Conservation (phyloP, 768 basidiomycete species). For the Psilocybe subaeruginosa region DNA sequence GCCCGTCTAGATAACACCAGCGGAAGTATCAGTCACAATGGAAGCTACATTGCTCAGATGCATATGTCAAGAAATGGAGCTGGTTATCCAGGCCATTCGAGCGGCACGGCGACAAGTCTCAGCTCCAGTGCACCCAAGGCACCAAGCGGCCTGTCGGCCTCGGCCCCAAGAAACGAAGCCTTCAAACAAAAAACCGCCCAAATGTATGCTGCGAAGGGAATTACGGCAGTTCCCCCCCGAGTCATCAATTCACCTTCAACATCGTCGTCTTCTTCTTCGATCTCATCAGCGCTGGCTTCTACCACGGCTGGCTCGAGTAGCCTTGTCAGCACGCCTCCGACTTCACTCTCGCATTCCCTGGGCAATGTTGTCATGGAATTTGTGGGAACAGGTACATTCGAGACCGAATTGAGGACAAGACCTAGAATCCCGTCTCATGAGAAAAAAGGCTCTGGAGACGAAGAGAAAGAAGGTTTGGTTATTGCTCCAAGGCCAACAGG, state of each 20-base stretch:
- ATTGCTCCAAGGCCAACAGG: conserved; percentile 34
- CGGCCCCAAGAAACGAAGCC: conserved; percentile 21
- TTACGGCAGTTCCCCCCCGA: conserved; percentile 23
- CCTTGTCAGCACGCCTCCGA: conserved; percentile 58
- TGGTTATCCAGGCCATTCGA: conserved; percentile 21
- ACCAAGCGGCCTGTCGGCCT: conserved; percentile 40
- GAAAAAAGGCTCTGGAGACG: conserved; percentile 15
- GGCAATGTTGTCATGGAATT: conserved; percentile 46
- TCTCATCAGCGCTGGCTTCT: conserved; percentile 44
- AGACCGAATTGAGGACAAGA: conserved; percentile 26
- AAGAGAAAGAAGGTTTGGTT: conserved; percentile 31
- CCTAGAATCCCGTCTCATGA: conserved; percentile 19
- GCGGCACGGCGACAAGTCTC: conserved; percentile 34
- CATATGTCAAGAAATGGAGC: conserved; percentile 37
- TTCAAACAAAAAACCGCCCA: conserved; percentile 23
- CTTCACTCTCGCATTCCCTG: conserved; percentile 53
- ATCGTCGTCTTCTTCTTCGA: conserved; percentile 57
- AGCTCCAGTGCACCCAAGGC: conserved; percentile 45
- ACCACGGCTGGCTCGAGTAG: conserved; percentile 43
- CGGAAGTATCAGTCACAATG: conserved; percentile 39
- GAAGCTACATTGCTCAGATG: conserved; percentile 46
- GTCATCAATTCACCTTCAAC: conserved; percentile 40
- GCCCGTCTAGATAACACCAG: conserved; percentile 32
- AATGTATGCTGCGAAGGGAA: conserved; percentile 21
- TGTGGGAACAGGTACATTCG: conserved; percentile 36